These are phyloP conservation scores for Penicillium sp. DNA, from an alignment of 2,329 filamentous ascomycete species.

Conservation along the genomic window DNA sequence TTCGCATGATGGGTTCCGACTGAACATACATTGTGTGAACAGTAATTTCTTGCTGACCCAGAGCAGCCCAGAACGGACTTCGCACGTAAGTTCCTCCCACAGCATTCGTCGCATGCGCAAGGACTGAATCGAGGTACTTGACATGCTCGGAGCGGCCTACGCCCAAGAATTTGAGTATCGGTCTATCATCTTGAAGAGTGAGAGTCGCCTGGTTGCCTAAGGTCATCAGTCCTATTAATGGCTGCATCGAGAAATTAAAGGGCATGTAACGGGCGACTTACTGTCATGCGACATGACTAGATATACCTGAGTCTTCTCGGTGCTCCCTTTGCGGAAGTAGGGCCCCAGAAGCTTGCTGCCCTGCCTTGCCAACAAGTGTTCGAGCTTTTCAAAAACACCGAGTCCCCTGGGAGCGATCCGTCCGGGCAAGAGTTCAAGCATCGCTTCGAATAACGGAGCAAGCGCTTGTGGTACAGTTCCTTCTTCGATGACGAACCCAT, in stretches of 20 bases:
- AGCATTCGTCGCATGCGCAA: neutral
- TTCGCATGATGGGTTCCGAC: constrained; percentile 1
- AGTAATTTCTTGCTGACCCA: constrained; percentile 33
- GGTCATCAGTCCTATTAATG: neutral
- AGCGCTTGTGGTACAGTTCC: constrained; percentile 20
- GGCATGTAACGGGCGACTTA: constrained; percentile 1
- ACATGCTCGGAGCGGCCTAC: constrained; percentile 19
- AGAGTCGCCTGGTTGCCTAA: constrained; percentile 3
- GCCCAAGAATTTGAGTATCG: neutral
- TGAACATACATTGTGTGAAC: constrained; percentile 2
- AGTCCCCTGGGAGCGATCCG: neutral
- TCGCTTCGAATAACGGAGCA: constrained; percentile 12
- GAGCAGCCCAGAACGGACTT: constrained; percentile 2
- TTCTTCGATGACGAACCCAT: constrained; percentile 23
- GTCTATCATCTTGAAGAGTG: neutral
- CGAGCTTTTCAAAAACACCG: neutral
- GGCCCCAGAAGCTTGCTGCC: constrained; percentile 62
- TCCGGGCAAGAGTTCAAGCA: constrained; percentile 13
- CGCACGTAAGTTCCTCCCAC: constrained; percentile 7
- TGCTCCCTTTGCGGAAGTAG: constrained; percentile 57
- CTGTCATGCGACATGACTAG: constrained; percentile 68
- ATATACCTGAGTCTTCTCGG: constrained; percentile 64
- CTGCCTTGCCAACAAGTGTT: constrained; percentile 1
- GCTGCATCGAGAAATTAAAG: constrained; percentile 2
- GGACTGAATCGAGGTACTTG: constrained; percentile 14